Conservation (phyloP, 352 stramenopile genomes). For the Globisporangium nagaii region DNA sequence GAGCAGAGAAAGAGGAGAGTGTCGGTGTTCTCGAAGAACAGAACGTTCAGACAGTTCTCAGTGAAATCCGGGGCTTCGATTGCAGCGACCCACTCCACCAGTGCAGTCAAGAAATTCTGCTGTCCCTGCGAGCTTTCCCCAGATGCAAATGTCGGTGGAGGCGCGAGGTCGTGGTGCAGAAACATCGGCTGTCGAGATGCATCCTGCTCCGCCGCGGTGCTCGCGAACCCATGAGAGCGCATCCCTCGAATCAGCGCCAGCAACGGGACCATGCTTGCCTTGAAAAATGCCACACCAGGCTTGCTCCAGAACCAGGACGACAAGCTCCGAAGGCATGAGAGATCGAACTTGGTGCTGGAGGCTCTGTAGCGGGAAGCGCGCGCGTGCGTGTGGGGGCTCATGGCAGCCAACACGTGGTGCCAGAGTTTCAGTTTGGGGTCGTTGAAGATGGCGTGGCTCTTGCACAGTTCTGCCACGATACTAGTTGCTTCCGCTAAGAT, state of each 20-base stretch:
- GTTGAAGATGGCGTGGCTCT: constrained; percentile 22
- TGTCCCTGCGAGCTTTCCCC: not conserved
- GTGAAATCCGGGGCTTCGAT: constrained; percentile 21
- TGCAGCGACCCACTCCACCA: constrained; percentile 26
- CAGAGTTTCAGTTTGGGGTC: constrained; percentile 6
- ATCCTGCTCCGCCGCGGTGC: not conserved
- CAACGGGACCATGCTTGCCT: constrained; percentile 13
- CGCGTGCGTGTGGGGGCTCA: constrained; percentile 2
- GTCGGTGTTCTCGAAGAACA: constrained; percentile 27
- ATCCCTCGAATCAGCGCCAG: constrained; percentile 16
- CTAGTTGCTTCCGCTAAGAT: constrained; percentile 12
- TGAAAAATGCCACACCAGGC: constrained; percentile 16
- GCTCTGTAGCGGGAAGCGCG: not conserved
- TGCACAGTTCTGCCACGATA: constrained; percentile 23
- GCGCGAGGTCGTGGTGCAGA: not conserved
- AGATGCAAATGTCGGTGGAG: not conserved
- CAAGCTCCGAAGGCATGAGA: constrained; percentile 18
- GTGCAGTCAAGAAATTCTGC: constrained; percentile 20
- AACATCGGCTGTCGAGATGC: not conserved
- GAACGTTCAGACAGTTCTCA: constrained; percentile 25
- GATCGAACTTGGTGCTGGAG: constrained; percentile 5
- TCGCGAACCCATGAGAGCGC: constrained; percentile 9
- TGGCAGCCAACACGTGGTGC: constrained; percentile 14
- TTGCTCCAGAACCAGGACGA: constrained; percentile 30
- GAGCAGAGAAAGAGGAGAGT: constrained; percentile 17